Percentiles rank a stretch among this genome's conserved stretches.
Evolutionary conservation across 257 asterid genomes (phyloP).

Genomic region (Coffea eugenioides): DNA sequence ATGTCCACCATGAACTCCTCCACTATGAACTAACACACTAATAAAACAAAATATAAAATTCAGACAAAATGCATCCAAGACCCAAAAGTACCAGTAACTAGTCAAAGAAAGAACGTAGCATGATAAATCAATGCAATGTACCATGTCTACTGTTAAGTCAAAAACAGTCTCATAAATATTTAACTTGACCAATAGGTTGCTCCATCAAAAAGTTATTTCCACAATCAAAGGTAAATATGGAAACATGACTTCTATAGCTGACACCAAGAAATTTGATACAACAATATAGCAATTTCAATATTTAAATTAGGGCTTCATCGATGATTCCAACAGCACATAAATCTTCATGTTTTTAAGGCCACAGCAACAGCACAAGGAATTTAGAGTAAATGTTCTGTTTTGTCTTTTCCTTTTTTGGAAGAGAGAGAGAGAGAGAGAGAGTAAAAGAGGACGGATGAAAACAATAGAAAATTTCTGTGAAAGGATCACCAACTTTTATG

Average conservation of each 20-base stretch:
- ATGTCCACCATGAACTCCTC: conserved; percentile 47
- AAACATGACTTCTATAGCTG: neutral
- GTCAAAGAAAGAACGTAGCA: neutral
- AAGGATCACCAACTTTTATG: neutral
- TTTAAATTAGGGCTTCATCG: neutral
- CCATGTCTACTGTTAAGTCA: neutral
- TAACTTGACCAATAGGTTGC: neutral
- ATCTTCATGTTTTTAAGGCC: neutral
- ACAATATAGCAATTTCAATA: neutral
- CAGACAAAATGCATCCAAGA: neutral
- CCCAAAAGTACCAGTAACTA: neutral
- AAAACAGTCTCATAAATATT: neutral
- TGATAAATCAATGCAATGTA: neutral
- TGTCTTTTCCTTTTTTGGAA: neutral
- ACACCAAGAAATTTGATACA: neutral
- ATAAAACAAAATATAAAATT: neutral
- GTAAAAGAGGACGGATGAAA: neutral
- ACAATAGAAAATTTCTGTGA: neutral
- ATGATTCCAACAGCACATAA: neutral
- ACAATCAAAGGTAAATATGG: neutral
- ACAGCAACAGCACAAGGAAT: neutral
- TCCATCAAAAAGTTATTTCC: neutral
- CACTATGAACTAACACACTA: conserved; percentile 41
- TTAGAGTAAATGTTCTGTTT: neutral
- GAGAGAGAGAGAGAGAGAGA: neutral